Evolutionary conservation across 164 flowering plant genomes (phyloP), one percentile per base, ranked within the genome.

Genomic region (Piper betle): DNA sequence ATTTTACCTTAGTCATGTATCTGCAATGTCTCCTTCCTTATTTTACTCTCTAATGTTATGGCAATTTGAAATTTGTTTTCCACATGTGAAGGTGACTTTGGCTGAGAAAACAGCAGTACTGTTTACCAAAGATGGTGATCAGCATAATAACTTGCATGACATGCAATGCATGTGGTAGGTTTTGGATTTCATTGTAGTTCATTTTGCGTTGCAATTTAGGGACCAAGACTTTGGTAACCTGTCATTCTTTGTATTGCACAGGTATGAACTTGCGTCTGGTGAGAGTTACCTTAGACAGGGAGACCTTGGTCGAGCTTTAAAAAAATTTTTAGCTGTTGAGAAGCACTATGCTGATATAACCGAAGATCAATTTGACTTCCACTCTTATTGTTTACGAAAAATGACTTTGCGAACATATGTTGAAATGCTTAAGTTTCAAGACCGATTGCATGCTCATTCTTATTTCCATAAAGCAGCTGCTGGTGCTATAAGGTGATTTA

Each of bases 121-220:
- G 65, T 94, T 94, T 73, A 91, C 97, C 38, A 94, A 91, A 80
- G 99, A 94, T 71, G 97, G 99, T 46, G 99, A 91, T 68, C 97
- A 91, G 73, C 97, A 88, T 71, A 91, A 88, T 71, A 94, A 88
- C 72, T 85, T 94, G 60, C 89, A 91, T 79, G 99, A 94, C 72
- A 94, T 94, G 99, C 99, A 94, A 77, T 94, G 99, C 96, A 94
- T 94, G 97, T 94, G 99, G 99, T 94, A 33, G 68, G 80, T 78
- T 39, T 71, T 54, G 60, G 2, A 25, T 16, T 33, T 19, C 8
- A 25, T 55, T 39, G 12, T 15, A 33, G 58, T 13, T 25, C 39
- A 16, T 55, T 5, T 33, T 33, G 38, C 37, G 25, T 19, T 13
- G 33, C 33, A 4, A n/a, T 2, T 33, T 5, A 8, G 38, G 25